Evolutionary conservation across 257 asterid species (phyloP), one percentile per base, ranked within the genome.

Genomic region (Solanum ahanhuiri): DNA sequence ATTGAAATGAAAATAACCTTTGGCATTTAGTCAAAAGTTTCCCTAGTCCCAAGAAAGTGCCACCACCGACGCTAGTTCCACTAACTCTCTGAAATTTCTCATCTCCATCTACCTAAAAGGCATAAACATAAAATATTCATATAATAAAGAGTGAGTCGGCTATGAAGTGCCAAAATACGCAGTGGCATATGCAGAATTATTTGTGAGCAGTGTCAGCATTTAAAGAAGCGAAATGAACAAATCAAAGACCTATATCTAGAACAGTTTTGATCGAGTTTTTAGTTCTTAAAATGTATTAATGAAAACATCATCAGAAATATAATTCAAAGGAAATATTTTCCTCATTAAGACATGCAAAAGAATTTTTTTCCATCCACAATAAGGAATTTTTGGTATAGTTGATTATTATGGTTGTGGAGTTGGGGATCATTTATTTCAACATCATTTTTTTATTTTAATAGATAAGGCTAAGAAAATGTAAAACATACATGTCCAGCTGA

Each of bases 21-120:
- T 93, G 90, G 95, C 99, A 93, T 91, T 94, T 92, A 8, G 98
- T 96, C 87, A 96, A 89, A 91, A 96, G 98, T 89, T 91, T 95
- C 34, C 98, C 99, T 92, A 96, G 90, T 54, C 99, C 99, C 98
- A 91, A 93, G 89, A 96, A 96, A 86, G 99, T 96, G 87, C 99
- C 98, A 81, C 99, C 99, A 71, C 99, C 99, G 57, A 95, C 91
- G 87, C 98, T 96, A 60, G 99, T 96, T 90, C 99, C 99, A 89
- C 99, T 95, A 76, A 96, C 98, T 88, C 98, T 93, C 88, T 95
- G 91, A 88, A 94, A 96, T 83, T 92, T 89, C 60, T 87, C 89
- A 85, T 95, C 96, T 67, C 99, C 94, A 83, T 96, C 98, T 33
- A 95, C 99, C 99, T 94, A 91, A 88, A 81, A 87, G 87, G 85